Evolutionary conservation across 805 yeast species (phyloP), one percentile per base, ranked within the genome.

Genomic region (Cyberlindnera nakhonratchasimensis): DNA sequence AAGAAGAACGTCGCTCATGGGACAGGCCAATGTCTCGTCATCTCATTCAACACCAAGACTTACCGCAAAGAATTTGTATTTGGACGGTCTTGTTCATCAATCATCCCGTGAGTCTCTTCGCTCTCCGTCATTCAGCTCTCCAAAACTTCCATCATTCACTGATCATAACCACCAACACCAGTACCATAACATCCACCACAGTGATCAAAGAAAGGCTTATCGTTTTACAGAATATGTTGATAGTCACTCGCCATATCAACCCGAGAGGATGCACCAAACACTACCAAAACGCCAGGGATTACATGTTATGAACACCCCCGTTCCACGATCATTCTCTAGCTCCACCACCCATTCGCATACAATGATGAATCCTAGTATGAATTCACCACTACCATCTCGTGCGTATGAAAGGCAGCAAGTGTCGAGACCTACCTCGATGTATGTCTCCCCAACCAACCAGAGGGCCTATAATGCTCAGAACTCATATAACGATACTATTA

Each of bases 311-410:
- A 38, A 34, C n/a, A 41, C 54, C 0, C 44, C 49, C 7, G 28
- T 51, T 3, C 52, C 52, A 10, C 39, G 52, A 11, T 46, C 54
- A 0, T 46, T 51, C 31, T 48, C 54, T n/a, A 16, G 16, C 23
- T 3, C 14, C 18, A 18, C 32, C 22, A 22, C 7, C 5, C 17
- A 12, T 5, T 32, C 6, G n/a, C 37, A 29, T n/a, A 8, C 20
- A 6, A 6, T 14, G 12, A 29, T 29, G 20, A 13, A 23, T 23
- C 8, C 26, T 12, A 29, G 14, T 29, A 21, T 31, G 32, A 6
- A 9, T 8, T 13, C 19, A 19, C 16, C 17, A 7, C 11, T 26
- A 7, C 13, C 26, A 8, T 8, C 26, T 28, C 7, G 6, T 16
- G 8, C 19, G 11, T 11, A 26, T 9, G 29, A 17, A 19, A 30